A percentile compares a stretch with the other conserved stretches of the same genome.
Conservation (phyloP, 2,329 filamentous ascomycete genomes). For the Phialocephala sp. region DNA sequence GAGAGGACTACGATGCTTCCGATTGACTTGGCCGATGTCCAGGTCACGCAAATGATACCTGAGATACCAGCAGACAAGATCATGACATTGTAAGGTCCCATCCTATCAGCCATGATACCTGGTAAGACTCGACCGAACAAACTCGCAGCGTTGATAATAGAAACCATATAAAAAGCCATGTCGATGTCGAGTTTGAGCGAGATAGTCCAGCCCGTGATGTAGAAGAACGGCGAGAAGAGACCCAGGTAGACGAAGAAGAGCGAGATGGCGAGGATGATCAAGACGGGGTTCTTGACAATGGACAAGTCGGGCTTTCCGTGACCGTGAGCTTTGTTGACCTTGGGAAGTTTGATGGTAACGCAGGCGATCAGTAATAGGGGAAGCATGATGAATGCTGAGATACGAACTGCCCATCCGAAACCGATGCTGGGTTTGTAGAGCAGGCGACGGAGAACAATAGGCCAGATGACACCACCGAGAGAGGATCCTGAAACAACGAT, state of each 20-base stretch:
- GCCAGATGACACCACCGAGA: conserved; percentile 45
- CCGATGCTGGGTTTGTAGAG: conserved; percentile 41
- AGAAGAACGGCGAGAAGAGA: conserved; percentile 33
- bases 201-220: conserved; percentile 27
- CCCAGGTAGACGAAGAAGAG: conserved; percentile 32
- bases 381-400: conserved; percentile 35
- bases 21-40: conserved; percentile 29
- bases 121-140: conserved; percentile 32
- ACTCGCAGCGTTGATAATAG: conserved; percentile 31
- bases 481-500: conserved; percentile 41
- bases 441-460: conserved; percentile 42
- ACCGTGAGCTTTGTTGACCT: conserved; percentile 10
- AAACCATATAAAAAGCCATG: conserved; percentile 33
- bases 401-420: conserved; percentile 40
- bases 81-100: conserved; percentile 33
- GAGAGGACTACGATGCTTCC: conserved; percentile 28
- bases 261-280: conserved; percentile 20
- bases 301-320: conserved; percentile 25
- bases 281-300: conserved; percentile 23
- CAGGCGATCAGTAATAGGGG: conserved; percentile 27
- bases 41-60: conserved; percentile 31
- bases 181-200: conserved; percentile 21
- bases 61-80: conserved; percentile 25
- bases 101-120: conserved; percentile 29
- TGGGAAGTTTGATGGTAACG: conserved; percentile 20